Base-by-base conservation (phyloP, 2,329 filamentous ascomycete genomes). In the Sclerotinia minor region DNA sequence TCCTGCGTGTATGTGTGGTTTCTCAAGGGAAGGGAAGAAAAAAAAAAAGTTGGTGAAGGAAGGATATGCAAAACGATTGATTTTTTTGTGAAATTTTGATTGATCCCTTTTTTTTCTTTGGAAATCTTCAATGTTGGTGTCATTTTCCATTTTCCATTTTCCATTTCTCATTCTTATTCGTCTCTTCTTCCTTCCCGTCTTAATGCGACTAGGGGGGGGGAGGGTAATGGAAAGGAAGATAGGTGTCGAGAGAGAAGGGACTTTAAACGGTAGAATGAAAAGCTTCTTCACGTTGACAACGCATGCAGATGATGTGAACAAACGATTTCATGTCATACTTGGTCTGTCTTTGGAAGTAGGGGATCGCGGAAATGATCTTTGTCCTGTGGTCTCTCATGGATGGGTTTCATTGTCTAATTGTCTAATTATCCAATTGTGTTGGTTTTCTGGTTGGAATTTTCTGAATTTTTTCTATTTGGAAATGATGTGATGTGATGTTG, bases 211-310 rank as follows among this genome's bases (percentile, higher is more conserved):
- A 49, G 58, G 44, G 58, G 58, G 41, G 64, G 32, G 7, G 21
- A 53, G 35, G n/a, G 47, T n/a, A n/a, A n/a, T n/a, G n/a, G n/a
- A n/a, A n/a, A n/a, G n/a, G n/a, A n/a, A n/a, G n/a, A n/a, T n/a
- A n/a, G n/a, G n/a, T n/a, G n/a, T n/a, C n/a, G n/a, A n/a, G n/a
- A n/a, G n/a, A n/a, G n/a, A n/a, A n/a, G n/a, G n/a, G n/a, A n/a
- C 32, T 44, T 38, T 21, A 29, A 32, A 44, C 45, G 57, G 47
- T 45, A 47, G 65, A 67, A 67, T 52, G n/a, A n/a, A n/a, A n/a
- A n/a, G n/a, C n/a, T n/a, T n/a, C 52, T 55, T 21, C 49, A n/a
- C n/a, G 54, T 52, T 67, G 65, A 67, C 65, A 67, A 67, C 65
- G 65, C 65, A 67, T 67, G 29, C 55, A 63, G 65, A 63, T 52